Percentiles rank a stretch among this genome's conserved stretches.
Evolutionary conservation across 1,284 basidiomycete genomes (phyloP).

Genomic region (Puccinia coronata): DNA sequence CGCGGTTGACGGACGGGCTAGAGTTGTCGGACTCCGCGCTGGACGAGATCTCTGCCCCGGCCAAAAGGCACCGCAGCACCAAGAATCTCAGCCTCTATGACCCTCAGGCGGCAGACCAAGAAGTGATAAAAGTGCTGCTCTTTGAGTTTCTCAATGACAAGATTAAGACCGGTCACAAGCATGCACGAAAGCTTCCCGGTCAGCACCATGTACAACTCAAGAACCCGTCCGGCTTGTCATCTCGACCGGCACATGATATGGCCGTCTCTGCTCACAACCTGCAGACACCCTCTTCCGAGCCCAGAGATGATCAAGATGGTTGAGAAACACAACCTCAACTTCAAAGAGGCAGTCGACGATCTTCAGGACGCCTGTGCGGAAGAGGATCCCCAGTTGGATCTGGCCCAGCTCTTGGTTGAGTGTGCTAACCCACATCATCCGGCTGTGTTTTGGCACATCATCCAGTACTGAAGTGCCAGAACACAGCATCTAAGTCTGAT

Average conservation of each 20-base stretch:
- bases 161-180: conserved; percentile 57
- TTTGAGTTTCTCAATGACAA: conserved; percentile 61
- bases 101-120: conserved; percentile 52
- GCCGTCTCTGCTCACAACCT: neutral
- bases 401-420: conserved; percentile 68
- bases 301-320: conserved; percentile 68
- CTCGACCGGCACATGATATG: neutral
- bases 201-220: neutral
- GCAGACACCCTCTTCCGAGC: conserved; percentile 21
- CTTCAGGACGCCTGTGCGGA: conserved; percentile 66
- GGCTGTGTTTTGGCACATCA: no score
- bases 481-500: conserved; percentile 25
- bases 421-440: conserved; percentile 62
- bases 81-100: conserved; percentile 72
- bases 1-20: conserved; percentile 37
- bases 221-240: neutral
- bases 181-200: conserved; percentile 56
- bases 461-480: conserved; percentile 69
- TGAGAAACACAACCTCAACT: conserved; percentile 71
- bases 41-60: conserved; percentile 51
- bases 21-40: conserved; percentile 53
- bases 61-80: conserved; percentile 64
- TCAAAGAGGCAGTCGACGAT: conserved; percentile 72
- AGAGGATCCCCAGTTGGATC: conserved; percentile 63
- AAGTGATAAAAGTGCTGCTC: conserved; percentile 55